phyloP scores from a whole-genome alignment of 2,329 filamentous ascomycete species.

The Apiospora phragmitis region DNA sequence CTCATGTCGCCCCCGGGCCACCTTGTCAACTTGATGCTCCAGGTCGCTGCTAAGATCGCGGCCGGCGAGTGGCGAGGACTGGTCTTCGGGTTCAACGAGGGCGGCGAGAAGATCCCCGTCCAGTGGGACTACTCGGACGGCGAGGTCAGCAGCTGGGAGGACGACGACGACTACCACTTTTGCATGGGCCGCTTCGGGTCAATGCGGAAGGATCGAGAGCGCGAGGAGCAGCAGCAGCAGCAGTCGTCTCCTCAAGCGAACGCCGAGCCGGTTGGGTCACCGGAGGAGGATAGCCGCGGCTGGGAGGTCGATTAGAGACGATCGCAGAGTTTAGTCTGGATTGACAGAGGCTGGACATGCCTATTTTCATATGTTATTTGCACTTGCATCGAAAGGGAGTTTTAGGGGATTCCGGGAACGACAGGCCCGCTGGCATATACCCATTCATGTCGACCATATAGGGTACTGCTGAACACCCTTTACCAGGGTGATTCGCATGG shows the following conservation, averaged over 20 bases:
- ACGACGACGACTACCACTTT: slow-evolving; percentile 43
- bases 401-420: not conserved
- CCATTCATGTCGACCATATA: not conserved
- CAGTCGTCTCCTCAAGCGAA: slow-evolving; percentile 10
- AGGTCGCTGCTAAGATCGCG: slow-evolving; percentile 76
- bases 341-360: not conserved
- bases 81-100: slow-evolving; percentile 54
- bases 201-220: not conserved
- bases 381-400: slow-evolving; percentile 7
- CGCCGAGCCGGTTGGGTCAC: slow-evolving; percentile 4
- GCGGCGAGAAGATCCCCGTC: slow-evolving; percentile 55
- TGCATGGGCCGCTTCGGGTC: slow-evolving; percentile 18
- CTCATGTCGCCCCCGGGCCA: slow-evolving; percentile 79
- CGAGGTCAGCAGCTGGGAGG: slow-evolving; percentile 54
- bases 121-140: slow-evolving; percentile 64
- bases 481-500: not conserved
- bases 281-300: slow-evolving; percentile 27
- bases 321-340: not conserved
- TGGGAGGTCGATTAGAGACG: slow-evolving; percentile 36
- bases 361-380: not conserved
- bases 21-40: slow-evolving; percentile 76
- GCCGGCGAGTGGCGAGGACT: slow-evolving; percentile 63
- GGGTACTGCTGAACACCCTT: not conserved
- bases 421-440: not conserved
- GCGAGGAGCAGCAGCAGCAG: slow-evolving; percentile 14